phyloP scores from a whole-genome alignment of 2,329 filamentous ascomycete species.

The Hirsutella thompsonii region DNA sequence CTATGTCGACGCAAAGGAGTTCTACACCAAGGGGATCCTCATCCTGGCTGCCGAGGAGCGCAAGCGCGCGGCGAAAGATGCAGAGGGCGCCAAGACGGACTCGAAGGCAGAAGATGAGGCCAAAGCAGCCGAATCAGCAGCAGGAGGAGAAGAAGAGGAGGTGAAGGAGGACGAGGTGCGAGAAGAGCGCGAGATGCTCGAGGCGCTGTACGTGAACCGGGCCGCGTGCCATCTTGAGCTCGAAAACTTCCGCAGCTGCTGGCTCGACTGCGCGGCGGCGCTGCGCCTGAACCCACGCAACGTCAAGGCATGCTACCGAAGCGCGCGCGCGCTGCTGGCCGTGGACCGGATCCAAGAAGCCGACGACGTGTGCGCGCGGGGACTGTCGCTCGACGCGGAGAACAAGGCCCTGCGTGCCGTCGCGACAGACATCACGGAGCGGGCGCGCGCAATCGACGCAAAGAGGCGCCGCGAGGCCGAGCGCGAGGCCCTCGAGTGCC shows the following conservation, averaged over 20 bases:
- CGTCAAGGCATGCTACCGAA: slow-evolving; percentile 85
- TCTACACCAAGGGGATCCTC: slow-evolving; percentile 76
- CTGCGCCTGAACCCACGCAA: slow-evolving; percentile 69
- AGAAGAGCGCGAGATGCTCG: slow-evolving; percentile 52
- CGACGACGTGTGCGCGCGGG: slow-evolving; percentile 62
- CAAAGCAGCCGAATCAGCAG: too few species aligned
- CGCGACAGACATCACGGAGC: slow-evolving; percentile 47
- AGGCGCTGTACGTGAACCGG: slow-evolving; percentile 73
- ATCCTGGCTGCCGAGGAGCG: slow-evolving; percentile 54
- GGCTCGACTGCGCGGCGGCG: slow-evolving; percentile 68
- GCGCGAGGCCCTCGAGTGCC: slow-evolving; percentile 38
- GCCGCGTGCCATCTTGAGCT: slow-evolving; percentile 83
- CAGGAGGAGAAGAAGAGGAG: too few species aligned
- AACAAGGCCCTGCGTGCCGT: slow-evolving; percentile 57
- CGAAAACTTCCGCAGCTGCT: slow-evolving; percentile 78
- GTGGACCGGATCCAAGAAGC: slow-evolving; percentile 72
- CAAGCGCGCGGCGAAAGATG: slow-evolving; percentile 31
- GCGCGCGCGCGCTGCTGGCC: slow-evolving; percentile 61
- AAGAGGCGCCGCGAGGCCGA: slow-evolving; percentile 43
- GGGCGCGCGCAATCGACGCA: slow-evolving; percentile 40
- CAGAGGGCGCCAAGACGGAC: slow-evolving; percentile 18
- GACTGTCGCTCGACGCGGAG: slow-evolving; percentile 55
- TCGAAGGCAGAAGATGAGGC: too few species aligned
- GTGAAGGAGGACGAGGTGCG: slow-evolving; percentile 46
- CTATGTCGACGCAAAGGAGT: slow-evolving; percentile 78